A percentile compares a stretch with the other conserved stretches of the same genome.
Conservation (phyloP, 306 rosid genomes). For the Quercus aquifolioides region DNA sequence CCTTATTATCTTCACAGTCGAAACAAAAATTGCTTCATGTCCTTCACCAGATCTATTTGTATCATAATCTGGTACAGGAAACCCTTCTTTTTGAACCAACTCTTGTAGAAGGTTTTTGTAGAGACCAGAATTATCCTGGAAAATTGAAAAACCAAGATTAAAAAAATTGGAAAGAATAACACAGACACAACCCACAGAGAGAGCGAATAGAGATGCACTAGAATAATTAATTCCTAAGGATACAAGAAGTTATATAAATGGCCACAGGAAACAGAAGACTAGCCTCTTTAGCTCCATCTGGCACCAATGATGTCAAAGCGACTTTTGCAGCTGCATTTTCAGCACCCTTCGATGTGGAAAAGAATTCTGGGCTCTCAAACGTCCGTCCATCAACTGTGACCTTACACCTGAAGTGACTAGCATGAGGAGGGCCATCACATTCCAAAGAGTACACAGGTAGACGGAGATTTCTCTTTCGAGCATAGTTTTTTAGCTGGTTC, state of each 20-base stretch:
- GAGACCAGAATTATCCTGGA: slow-evolving; percentile 31
- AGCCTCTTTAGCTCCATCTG: slow-evolving; percentile 56
- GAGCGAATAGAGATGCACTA: neutral
- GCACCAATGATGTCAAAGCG: slow-evolving; percentile 57
- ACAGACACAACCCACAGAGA: neutral
- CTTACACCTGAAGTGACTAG: slow-evolving; percentile 56
- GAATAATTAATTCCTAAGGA: neutral
- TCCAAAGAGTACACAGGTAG: slow-evolving; percentile 62
- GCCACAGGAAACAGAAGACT: slow-evolving; percentile 29
- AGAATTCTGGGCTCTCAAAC: slow-evolving; percentile 50
- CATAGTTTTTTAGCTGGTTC: slow-evolving; percentile 57
- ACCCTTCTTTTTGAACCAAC: slow-evolving; percentile 56
- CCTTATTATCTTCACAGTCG: slow-evolving; percentile 53
- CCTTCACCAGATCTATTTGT: slow-evolving; percentile 47
- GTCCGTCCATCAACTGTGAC: slow-evolving; percentile 63
- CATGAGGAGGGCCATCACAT: slow-evolving; percentile 84
- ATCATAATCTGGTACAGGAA: slow-evolving; percentile 43
- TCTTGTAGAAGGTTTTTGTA: slow-evolving; percentile 85
- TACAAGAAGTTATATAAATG: slow-evolving; percentile 7
- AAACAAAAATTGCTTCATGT: slow-evolving; percentile 54
- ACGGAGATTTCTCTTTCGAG: slow-evolving; percentile 50
- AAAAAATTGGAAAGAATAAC: neutral
- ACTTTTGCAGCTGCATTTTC: slow-evolving; percentile 80
- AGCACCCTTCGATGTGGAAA: slow-evolving; percentile 68
- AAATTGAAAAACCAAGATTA: slow-evolving; percentile 2